A percentile compares a stretch with the other conserved stretches of the same genome.
These are phyloP conservation scores for Eutrema japonicum DNA, from an alignment of 345 rosid genomes.

Conservation along the genomic window DNA sequence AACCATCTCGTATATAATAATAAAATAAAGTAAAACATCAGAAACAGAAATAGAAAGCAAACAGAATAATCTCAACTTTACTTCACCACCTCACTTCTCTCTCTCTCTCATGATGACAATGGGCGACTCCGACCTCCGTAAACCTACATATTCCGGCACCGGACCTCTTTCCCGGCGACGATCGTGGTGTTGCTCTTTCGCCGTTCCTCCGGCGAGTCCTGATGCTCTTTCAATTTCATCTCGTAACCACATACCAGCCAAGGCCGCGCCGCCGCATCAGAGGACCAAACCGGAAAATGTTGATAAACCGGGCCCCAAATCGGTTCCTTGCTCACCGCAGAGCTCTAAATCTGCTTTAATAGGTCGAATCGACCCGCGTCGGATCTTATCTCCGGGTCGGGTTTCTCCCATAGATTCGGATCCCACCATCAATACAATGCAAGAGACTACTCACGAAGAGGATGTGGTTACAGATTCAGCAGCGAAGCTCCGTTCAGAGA, in stretches of 20 bases:
- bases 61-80: not conserved
- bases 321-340: slow-evolving; percentile 69
- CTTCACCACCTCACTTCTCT: slow-evolving; percentile 26
- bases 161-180: slow-evolving; percentile 47
- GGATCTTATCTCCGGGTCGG: slow-evolving; percentile 94
- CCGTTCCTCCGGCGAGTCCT: slow-evolving; percentile 77
- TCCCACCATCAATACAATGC: slow-evolving; percentile 41
- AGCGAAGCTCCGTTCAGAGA: slow-evolving; percentile 47
- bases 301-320: slow-evolving; percentile 49
- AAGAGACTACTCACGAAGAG: slow-evolving; percentile 40
- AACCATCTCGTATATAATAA: no score
- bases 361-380: slow-evolving; percentile 82
- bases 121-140: slow-evolving; percentile 44
- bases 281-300: slow-evolving; percentile 45
- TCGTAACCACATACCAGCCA: slow-evolving; percentile 40
- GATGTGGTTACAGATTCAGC: slow-evolving; percentile 31
- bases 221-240: slow-evolving; percentile 54
- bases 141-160: slow-evolving; percentile 37
- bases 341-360: slow-evolving; percentile 70
- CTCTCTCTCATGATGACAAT: slow-evolving; percentile 34
- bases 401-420: slow-evolving; percentile 90
- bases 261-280: slow-evolving; percentile 35
- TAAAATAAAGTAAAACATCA: not conserved
- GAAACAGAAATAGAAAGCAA: not conserved
- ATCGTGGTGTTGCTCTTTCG: slow-evolving; percentile 88